Percentiles rank a stretch among this genome's conserved stretches.
Conservation (phyloP, 768 basidiomycete genomes). For the Psilocybe cyanescens region DNA sequence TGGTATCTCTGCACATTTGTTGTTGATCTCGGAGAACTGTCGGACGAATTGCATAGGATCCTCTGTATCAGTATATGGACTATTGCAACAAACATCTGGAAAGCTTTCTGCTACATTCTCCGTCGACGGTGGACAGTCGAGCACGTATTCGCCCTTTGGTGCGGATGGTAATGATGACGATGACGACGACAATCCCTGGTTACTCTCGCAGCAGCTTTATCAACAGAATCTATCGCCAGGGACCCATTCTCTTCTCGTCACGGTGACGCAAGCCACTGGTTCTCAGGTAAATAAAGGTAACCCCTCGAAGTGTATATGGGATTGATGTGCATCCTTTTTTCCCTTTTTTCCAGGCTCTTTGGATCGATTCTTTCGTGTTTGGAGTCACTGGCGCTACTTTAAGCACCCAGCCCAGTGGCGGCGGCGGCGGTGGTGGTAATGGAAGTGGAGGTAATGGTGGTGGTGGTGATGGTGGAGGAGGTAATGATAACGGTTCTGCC, state of each 20-base stretch:
- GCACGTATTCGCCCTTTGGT: conserved; percentile 5
- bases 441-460: no score
- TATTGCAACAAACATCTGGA: not conserved
- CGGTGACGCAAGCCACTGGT: not conserved
- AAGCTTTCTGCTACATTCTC: conserved; percentile 7
- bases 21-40: not conserved
- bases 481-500: no score
- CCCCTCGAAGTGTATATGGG: not conserved
- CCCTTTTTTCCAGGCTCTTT: not conserved
- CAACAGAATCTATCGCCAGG: conserved; percentile 5
- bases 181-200: conserved; percentile 2
- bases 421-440: not conserved
- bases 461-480: no score
- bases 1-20: no score
- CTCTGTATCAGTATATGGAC: not conserved
- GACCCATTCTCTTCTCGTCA: conserved; percentile 6
- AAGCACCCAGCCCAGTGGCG: not conserved
- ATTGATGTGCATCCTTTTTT: no score
- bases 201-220: conserved; percentile 7
- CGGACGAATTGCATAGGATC: not conserved
- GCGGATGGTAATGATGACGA: not conserved
- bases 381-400: not conserved
- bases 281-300: conserved; percentile 1
- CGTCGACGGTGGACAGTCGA: not conserved
- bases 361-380: conserved; percentile 8